Evolutionary conservation across 1,139 yeast genomes (phyloP).

Genomic region (Candida tropicalis): DNA sequence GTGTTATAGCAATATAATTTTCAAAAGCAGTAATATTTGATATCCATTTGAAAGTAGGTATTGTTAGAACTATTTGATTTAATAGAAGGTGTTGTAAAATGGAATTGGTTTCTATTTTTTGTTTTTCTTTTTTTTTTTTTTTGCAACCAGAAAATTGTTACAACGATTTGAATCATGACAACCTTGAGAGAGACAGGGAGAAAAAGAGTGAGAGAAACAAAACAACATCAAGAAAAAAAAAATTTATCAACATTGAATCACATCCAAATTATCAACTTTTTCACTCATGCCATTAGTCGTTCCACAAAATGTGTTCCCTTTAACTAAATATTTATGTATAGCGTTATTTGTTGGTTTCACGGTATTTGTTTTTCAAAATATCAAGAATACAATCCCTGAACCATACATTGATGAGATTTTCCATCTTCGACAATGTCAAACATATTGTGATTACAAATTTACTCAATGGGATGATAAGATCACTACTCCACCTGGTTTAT

Average conservation of each 20-base stretch:
- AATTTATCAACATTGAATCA: neutral
- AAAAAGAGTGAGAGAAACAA: neutral
- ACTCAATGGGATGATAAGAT: slow-evolving; percentile 81
- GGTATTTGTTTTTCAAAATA: slow-evolving; percentile 19
- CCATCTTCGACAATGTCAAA: slow-evolving; percentile 78
- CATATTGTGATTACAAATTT: slow-evolving; percentile 65
- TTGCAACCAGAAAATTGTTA: slow-evolving; percentile 1
- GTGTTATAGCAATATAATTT: neutral
- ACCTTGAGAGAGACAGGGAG: neutral
- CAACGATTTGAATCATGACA: neutral
- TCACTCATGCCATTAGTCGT: slow-evolving; percentile 18
- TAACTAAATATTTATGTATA: slow-evolving; percentile 9
- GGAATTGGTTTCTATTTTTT: neutral
- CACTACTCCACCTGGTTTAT: slow-evolving; percentile 96
- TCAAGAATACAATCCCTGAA: slow-evolving; percentile 29
- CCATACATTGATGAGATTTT: slow-evolving; percentile 78
- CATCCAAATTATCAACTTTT: neutral
- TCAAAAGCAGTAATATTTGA: neutral
- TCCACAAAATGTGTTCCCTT: slow-evolving; percentile 6
- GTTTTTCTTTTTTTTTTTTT: neutral
- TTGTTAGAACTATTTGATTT: no score
- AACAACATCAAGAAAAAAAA: neutral
- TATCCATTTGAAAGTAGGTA: slow-evolving; percentile 1
- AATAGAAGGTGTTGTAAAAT: slow-evolving; percentile 2
- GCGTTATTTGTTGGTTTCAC: slow-evolving; percentile 20